These are phyloP conservation scores for Talaromyces piceae DNA, from an alignment of 2,329 filamentous ascomycete species.

Conservation along the genomic window DNA sequence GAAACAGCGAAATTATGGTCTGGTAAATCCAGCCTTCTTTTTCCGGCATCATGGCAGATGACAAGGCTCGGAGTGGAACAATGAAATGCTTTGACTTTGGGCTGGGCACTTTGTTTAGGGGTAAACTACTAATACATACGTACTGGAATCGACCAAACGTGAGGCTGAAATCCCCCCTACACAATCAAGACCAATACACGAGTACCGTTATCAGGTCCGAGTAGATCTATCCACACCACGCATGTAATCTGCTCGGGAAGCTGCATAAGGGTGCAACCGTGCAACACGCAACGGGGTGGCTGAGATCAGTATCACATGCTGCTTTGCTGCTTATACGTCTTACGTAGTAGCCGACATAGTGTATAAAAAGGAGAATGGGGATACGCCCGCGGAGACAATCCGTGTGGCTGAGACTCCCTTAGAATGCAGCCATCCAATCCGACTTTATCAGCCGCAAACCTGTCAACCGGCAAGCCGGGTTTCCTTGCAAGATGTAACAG, in stretches of 20 bases:
- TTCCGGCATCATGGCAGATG: background rate
- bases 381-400: background rate
- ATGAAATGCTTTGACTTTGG: too few relatives aligned
- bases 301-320: background rate
- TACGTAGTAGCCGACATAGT: background rate
- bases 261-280: background rate
- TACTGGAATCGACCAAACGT: background rate
- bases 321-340: background rate
- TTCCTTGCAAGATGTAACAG: background rate
- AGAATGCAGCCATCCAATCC: too few relatives aligned
- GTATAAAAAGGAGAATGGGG: background rate
- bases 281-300: background rate
- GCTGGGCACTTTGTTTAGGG: too few relatives aligned
- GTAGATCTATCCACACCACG: too few relatives aligned
- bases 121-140: too few relatives aligned
- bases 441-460: background rate
- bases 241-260: background rate
- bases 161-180: background rate
- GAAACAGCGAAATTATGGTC: background rate
- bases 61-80: background rate
- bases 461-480: background rate
- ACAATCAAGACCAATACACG: too few relatives aligned
- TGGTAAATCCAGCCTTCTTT: background rate
- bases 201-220: too few relatives aligned
- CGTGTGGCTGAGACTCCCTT: background rate